Evolutionary conservation across 2,329 filamentous ascomycete species (phyloP).

Genomic region (Ceratocystis variospora): DNA sequence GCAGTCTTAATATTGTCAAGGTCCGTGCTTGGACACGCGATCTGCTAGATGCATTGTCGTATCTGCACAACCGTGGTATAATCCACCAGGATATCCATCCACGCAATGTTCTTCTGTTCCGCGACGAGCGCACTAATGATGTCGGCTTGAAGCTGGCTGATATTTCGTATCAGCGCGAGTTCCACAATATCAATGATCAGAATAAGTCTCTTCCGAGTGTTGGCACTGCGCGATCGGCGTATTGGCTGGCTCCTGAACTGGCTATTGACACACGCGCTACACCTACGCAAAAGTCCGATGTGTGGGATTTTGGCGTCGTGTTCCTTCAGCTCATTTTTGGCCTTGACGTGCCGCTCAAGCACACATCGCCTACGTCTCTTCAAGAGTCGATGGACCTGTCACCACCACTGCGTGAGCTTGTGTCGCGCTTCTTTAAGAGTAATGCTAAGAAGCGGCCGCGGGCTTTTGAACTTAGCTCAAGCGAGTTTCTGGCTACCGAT

Average conservation of each 20-base stretch:
- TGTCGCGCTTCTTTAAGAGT: constrained; percentile 70
- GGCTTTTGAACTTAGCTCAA: constrained; percentile 58
- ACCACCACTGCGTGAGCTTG: constrained; percentile 60
- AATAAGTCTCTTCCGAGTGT: constrained; percentile 41
- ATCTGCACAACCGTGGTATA: constrained; percentile 71
- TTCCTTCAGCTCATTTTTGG: constrained; percentile 93
- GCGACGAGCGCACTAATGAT: constrained; percentile 48
- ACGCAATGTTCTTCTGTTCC: constrained; percentile 64
- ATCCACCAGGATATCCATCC: constrained; percentile 73
- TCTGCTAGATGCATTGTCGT: constrained; percentile 75
- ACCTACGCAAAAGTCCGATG: constrained; percentile 66
- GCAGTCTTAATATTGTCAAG: constrained; percentile 57
- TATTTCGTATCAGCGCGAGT: constrained; percentile 52
- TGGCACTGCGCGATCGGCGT: constrained; percentile 56
- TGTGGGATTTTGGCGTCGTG: constrained; percentile 89
- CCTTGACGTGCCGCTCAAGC: constrained; percentile 57
- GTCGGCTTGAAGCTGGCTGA: constrained; percentile 63
- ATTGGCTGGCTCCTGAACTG: constrained; percentile 74
- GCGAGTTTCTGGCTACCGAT: constrained; percentile 52
- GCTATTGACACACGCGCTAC: constrained; percentile 46
- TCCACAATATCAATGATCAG: constrained; percentile 46
- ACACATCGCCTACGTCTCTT: constrained; percentile 63
- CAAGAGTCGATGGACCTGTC: constrained; percentile 61
- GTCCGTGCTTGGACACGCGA: constrained; percentile 85
- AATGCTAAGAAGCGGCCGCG: constrained; percentile 75